Evolutionary conservation across 306 rosid genomes (phyloP).

Genomic region (Prunus salicina): DNA sequence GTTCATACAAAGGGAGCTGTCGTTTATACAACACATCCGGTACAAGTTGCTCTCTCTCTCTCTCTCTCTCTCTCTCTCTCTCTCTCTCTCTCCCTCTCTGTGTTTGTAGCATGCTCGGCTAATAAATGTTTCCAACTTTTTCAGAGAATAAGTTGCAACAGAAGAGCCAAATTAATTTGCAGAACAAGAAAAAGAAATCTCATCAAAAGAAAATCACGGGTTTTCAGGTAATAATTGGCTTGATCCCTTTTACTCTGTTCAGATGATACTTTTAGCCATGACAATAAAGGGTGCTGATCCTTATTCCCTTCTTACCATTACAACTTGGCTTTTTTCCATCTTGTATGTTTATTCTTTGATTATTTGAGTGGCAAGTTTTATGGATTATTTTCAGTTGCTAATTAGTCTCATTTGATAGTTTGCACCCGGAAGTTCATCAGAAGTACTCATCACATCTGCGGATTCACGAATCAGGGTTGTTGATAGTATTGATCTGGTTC

Average conservation of each 20-base stretch:
- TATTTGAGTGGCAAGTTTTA: constrained; percentile 16
- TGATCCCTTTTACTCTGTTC: constrained; percentile 11
- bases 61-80: not conserved
- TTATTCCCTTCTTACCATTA: not conserved
- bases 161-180: constrained; percentile 78
- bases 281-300: not conserved
- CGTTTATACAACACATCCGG: constrained; percentile 80
- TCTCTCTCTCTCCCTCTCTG: not conserved
- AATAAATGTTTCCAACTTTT: constrained; percentile 11
- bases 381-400: constrained; percentile 29
- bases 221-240: constrained; percentile 72
- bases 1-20: constrained; percentile 97
- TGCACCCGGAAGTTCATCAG: constrained; percentile 95
- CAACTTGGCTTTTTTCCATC: not conserved
- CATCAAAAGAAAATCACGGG: constrained; percentile 95
- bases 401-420: constrained; percentile 63
- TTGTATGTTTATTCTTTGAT: constrained; percentile 14
- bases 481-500: constrained; percentile 77
- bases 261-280: not conserved
- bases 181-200: constrained; percentile 92
- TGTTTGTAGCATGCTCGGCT: not conserved
- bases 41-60: constrained; percentile 26
- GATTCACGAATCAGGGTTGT: constrained; percentile 95
- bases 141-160: constrained; percentile 89
- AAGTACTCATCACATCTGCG: constrained; percentile 88